A percentile compares a stretch with the other conserved stretches of the same genome.
These are phyloP conservation scores for Hypomyces rosellus DNA, from an alignment of 2,329 filamentous ascomycete species.

Conservation along the genomic window DNA sequence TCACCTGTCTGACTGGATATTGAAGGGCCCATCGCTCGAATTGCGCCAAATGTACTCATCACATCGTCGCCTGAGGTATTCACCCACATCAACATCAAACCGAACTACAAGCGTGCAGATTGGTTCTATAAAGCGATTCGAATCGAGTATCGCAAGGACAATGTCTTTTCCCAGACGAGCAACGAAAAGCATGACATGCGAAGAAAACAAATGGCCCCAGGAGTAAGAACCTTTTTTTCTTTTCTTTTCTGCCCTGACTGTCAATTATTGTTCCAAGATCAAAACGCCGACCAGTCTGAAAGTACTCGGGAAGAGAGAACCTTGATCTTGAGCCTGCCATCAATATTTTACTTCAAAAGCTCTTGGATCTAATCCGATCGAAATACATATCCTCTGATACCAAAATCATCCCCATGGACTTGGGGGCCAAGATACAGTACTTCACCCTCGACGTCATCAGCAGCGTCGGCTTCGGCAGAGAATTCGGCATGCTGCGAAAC, in stretches of 20 bases:
- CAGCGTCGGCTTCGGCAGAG: constrained; percentile 41
- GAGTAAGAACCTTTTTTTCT: constrained; percentile 38
- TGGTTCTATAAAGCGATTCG: constrained; percentile 41
- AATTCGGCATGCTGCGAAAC: constrained; percentile 41
- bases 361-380: constrained; percentile 37
- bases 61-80: constrained; percentile 43
- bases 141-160: constrained; percentile 44
- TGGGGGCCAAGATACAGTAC: constrained; percentile 41
- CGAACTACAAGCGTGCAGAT: constrained; percentile 33
- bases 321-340: constrained; percentile 41
- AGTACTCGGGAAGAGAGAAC: constrained; percentile 53
- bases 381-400: constrained; percentile 35
- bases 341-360: constrained; percentile 38
- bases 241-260: too few relatives aligned
- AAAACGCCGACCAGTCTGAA: not conserved
- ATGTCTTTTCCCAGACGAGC: constrained; percentile 46
- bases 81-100: constrained; percentile 36
- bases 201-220: constrained; percentile 44
- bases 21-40: constrained; percentile 21
- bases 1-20: not conserved
- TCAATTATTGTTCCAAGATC: not conserved
- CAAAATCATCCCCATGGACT: constrained; percentile 32
- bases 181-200: constrained; percentile 39
- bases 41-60: constrained; percentile 41
- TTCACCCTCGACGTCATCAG: constrained; percentile 50